phyloP scores from a whole-genome alignment of 1,139 yeast genomes.

The Saccharomycopsis hybrid region DNA sequence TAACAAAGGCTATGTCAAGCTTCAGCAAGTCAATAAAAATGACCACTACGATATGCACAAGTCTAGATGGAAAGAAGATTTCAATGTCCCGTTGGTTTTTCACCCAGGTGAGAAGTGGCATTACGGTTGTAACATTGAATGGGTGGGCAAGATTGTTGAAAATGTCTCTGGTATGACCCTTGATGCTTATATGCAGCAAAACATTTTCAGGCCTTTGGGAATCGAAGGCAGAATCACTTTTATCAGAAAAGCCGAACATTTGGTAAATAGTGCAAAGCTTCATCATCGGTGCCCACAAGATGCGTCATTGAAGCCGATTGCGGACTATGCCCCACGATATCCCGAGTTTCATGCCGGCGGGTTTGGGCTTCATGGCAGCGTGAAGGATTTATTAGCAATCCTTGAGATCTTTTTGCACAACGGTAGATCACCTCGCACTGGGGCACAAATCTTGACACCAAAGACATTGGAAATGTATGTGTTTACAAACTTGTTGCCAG shows the following conservation, averaged over 20 bases:
- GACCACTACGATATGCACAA: slow-evolving; percentile 23
- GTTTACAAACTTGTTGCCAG: slow-evolving; percentile 26
- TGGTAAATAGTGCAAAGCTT: slow-evolving; percentile 21
- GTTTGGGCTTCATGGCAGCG: slow-evolving; percentile 33
- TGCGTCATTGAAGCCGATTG: slow-evolving; percentile 23
- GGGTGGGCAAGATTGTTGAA: slow-evolving; percentile 46
- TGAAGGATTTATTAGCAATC: slow-evolving; percentile 32
- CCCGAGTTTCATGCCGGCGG: slow-evolving; percentile 33
- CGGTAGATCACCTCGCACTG: slow-evolving; percentile 31
- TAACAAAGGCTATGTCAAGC: slow-evolving; percentile 25
- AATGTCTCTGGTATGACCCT: slow-evolving; percentile 38
- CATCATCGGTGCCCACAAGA: slow-evolving; percentile 24
- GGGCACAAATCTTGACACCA: slow-evolving; percentile 27
- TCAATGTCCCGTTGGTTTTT: slow-evolving; percentile 35
- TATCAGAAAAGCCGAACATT: slow-evolving; percentile 23
- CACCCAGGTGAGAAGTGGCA: slow-evolving; percentile 50
- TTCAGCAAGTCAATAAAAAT: slow-evolving; percentile 28
- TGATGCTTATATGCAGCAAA: slow-evolving; percentile 36
- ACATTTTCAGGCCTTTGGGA: slow-evolving; percentile 41
- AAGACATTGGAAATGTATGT: slow-evolving; percentile 28
- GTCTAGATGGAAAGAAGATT: slow-evolving; percentile 1
- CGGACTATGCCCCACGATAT: slow-evolving; percentile 7
- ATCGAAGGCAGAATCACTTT: slow-evolving; percentile 31
- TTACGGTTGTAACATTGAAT: slow-evolving; percentile 48
- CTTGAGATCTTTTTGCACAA: slow-evolving; percentile 32